Conservation (phyloP, 306 rosid species). For the Prunus davidiana region DNA sequence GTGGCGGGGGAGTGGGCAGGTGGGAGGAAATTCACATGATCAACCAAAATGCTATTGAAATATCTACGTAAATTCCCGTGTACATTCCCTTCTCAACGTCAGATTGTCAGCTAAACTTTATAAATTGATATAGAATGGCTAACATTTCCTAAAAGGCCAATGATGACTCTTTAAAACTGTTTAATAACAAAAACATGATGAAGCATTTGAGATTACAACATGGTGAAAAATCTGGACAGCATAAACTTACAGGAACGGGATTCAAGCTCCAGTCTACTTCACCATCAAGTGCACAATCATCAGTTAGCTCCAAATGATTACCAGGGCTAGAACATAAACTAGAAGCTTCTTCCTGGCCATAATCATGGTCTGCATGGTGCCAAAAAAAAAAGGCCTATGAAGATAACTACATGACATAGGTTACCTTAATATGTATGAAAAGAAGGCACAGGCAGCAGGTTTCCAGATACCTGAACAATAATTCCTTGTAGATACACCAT, state of each 20-base stretch:
- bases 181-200: neutral
- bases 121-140: neutral
- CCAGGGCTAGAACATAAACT: constrained; percentile 58
- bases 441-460: constrained; percentile 6
- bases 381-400: constrained; percentile 11
- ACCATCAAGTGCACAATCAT: constrained; percentile 50
- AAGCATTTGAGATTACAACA: constrained; percentile 8
- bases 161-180: neutral
- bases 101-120: neutral
- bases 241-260: constrained; percentile 69
- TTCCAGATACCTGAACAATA: constrained; percentile 45
- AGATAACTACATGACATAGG: constrained; percentile 17
- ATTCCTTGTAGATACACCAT: constrained; percentile 43
- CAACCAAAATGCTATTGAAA: neutral
- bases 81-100: neutral
- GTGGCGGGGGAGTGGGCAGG: neutral
- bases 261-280: constrained; percentile 57
- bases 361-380: constrained; percentile 37
- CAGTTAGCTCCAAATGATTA: constrained; percentile 38
- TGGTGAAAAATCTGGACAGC: constrained; percentile 9
- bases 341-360: constrained; percentile 41
- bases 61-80: neutral
- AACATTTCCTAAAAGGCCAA: neutral
- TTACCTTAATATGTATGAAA: neutral
- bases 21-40: neutral